Evolutionary conservation across 108 stramenopile genomes (phyloP).

Genomic region (Nitzschia putrida): DNA sequence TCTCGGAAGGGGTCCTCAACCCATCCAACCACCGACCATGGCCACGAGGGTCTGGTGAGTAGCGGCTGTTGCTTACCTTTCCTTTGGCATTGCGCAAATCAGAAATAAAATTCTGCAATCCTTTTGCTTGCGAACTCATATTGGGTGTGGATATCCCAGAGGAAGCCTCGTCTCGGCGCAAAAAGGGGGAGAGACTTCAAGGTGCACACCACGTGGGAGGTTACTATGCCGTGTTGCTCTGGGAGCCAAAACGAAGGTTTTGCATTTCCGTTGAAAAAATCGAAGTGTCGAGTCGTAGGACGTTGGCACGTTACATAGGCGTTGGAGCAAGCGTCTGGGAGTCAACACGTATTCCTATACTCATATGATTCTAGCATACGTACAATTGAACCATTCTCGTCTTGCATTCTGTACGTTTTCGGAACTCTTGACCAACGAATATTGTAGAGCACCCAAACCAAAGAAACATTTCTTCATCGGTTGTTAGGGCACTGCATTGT

Average conservation of each 20-base stretch:
- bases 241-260: neutral
- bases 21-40: constrained; percentile 6
- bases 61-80: constrained; percentile 50
- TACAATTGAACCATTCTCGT: no score
- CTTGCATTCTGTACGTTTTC: no score
- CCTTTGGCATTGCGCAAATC: constrained; percentile 88
- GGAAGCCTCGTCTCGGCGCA: neutral
- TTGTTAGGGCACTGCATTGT: no score
- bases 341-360: no score
- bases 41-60: neutral
- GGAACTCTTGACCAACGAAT: no score
- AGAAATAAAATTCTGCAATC: constrained; percentile 91
- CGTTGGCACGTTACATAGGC: no score
- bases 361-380: no score
- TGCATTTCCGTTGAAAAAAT: constrained; percentile 1
- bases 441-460: no score
- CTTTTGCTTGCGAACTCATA: constrained; percentile 84
- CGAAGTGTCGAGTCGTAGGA: no score
- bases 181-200: neutral
- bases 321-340: no score
- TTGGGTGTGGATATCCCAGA: neutral
- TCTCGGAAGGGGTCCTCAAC: neutral
- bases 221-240: neutral
- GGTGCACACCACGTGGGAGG: neutral
- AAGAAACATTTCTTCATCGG: no score